Conservation (phyloP, 306 rosid genomes). For the Cicer yamashitae region DNA sequence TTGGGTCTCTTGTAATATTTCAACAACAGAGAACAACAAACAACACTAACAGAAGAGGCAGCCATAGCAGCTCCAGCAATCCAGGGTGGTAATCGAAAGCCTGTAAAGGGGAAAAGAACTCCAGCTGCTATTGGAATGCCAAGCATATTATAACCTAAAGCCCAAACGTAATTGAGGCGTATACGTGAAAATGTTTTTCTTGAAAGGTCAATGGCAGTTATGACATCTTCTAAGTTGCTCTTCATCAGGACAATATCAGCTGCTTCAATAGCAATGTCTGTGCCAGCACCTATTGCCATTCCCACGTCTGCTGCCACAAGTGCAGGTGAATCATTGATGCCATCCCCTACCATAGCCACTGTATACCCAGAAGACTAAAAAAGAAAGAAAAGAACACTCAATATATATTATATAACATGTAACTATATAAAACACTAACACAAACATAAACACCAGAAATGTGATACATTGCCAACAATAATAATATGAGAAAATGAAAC, state of each 20-base stretch:
- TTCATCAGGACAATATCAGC: constrained; percentile 94
- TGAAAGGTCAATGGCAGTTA: constrained; percentile 86
- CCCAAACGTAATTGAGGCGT: constrained; percentile 87
- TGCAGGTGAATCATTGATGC: constrained; percentile 92
- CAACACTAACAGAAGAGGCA: constrained; percentile 91
- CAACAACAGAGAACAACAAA: constrained; percentile 83
- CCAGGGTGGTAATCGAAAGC: constrained; percentile 88
- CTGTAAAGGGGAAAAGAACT: constrained; percentile 70
- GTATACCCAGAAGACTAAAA: constrained; percentile 69
- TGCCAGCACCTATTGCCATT: constrained; percentile 94
- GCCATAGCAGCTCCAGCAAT: constrained; percentile 99
- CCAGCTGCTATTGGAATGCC: constrained; percentile 91
- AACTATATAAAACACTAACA: neutral
- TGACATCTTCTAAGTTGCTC: constrained; percentile 90
- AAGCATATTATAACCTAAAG: constrained; percentile 82
- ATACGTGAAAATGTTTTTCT: constrained; percentile 75
- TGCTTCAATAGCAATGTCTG: constrained; percentile 94
- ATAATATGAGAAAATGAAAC: no score
- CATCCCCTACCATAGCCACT: constrained; percentile 95
- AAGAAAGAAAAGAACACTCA: neutral
- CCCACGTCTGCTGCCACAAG: constrained; percentile 91
- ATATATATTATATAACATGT: neutral
- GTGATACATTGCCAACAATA: no score
- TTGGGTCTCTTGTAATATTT: constrained; percentile 79
- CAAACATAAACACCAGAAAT: no score